Percentiles rank a stretch among this genome's conserved stretches.
These are phyloP conservation scores for Puccinia triticina DNA, from an alignment of 1,284 basidiomycete species.

Conservation along the genomic window DNA sequence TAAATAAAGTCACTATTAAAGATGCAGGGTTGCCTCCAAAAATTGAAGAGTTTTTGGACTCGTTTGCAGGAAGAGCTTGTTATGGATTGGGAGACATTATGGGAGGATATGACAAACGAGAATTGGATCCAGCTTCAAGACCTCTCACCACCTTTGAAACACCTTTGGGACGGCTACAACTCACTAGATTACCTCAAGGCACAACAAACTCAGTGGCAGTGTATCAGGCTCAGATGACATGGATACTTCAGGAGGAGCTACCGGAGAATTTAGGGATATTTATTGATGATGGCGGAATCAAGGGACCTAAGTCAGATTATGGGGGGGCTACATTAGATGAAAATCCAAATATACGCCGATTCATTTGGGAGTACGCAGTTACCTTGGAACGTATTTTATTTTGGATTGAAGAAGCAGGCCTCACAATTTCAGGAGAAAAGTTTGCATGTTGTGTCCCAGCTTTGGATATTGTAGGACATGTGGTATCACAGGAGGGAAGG, in stretches of 20 bases:
- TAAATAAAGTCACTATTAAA: neutral
- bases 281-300: conserved; percentile 28
- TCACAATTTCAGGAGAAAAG: neutral
- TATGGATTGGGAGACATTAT: neutral
- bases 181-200: conserved; percentile 1
- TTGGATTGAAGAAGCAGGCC: neutral
- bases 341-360: neutral
- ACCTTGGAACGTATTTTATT: neutral
- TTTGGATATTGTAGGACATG: conserved; percentile 5
- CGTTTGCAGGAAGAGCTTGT: neutral
- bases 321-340: neutral
- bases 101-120: neutral
- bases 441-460: conserved; percentile 6
- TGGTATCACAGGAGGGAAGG: neutral
- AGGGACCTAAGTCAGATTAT: conserved; percentile 5
- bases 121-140: neutral
- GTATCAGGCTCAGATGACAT: conserved; percentile 1
- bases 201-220: conserved; percentile 21
- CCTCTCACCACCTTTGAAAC: neutral
- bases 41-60: neutral
- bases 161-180: neutral
- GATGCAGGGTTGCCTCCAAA: neutral
- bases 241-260: conserved; percentile 9
- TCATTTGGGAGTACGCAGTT: conserved; percentile 12
- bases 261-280: neutral